Evolutionary conservation across 192 early-diverging fungal species (phyloP), one percentile per base, ranked within the genome.

Genomic region (Umbelopsis isabellina): DNA sequence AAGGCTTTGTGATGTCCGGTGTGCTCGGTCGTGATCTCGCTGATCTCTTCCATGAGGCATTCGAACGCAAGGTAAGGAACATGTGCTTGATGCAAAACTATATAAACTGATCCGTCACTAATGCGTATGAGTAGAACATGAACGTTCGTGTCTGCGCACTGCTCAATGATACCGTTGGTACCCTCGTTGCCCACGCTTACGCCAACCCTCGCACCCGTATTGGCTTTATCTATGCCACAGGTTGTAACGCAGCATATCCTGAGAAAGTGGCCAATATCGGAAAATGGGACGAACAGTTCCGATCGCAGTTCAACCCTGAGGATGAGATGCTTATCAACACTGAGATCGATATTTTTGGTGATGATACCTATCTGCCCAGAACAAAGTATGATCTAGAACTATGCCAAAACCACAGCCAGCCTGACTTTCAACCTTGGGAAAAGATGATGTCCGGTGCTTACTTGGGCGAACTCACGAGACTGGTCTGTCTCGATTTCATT

Each of bases 381-480:
- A 96, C 91, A 65, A 88, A 88, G 76, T 97, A 95, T 77, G 97
- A 99, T 83, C 79, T 83, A 71, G 81, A 85, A 50, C 85, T 98
- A 66, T 95, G 97, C 83, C 80, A 85, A 64, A 86, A 88, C 51
- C 92, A 91, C 33, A 77, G 83, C 49, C 92, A 94, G 75, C 91
- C 93, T 20, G 86, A 89, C 66, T 88, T 91, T 77, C 97, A 96
- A 76, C 89, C 89, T 15, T 98, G 92, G 82, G 97, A 99, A 82
- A 99, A 98, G 85, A 93, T 96, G 89, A 90, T 98, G 67, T 95
- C 94, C 41, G 97, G 96, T 73, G 86, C 92, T 76, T 99, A 97
- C 72, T 79, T 99, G 71, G 95, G 96, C 69, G 97, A 99, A 80
- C 78, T 99, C 41, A 88, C 88, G 10, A 90, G 97, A 30, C 83